These are phyloP conservation scores for Tolypocladium inflatum DNA, from an alignment of 2,329 filamentous ascomycete species.

Conservation along the genomic window DNA sequence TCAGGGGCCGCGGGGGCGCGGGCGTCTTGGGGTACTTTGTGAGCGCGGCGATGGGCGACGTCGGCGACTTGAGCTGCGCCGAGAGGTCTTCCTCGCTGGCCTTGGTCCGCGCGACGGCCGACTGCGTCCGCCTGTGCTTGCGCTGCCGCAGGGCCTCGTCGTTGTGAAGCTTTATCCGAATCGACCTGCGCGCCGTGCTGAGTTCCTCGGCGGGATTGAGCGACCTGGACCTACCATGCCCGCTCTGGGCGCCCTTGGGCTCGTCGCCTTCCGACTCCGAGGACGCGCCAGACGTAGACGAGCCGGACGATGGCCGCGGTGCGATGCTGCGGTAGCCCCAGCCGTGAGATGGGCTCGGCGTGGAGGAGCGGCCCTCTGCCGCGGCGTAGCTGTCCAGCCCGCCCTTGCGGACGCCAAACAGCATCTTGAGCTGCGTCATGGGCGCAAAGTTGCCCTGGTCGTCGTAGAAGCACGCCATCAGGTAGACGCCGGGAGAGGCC, in stretches of 20 bases:
- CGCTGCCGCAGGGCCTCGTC: slow-evolving; percentile 67
- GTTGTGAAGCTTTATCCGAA: slow-evolving; percentile 81
- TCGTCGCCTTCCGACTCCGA: slow-evolving; percentile 63
- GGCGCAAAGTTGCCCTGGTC: slow-evolving; percentile 70
- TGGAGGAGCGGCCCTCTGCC: neutral
- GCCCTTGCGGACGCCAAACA: slow-evolving; percentile 41
- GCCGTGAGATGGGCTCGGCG: slow-evolving; percentile 4
- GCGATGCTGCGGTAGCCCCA: slow-evolving; percentile 17
- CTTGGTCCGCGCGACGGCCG: slow-evolving; percentile 33
- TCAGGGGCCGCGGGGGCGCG: slow-evolving; percentile 78
- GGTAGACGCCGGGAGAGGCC: slow-evolving; percentile 69
- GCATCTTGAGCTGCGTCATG: slow-evolving; percentile 59
- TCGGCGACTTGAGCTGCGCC: slow-evolving; percentile 86
- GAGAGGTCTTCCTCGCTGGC: slow-evolving; percentile 46
- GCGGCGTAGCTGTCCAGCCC: slow-evolving; percentile 15
- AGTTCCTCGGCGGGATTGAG: slow-evolving; percentile 51
- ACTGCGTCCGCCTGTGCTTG: slow-evolving; percentile 56
- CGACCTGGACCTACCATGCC: slow-evolving; percentile 57
- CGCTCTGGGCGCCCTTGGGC: slow-evolving; percentile 19
- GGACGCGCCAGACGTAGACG: slow-evolving; percentile 54
- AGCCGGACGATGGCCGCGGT: slow-evolving; percentile 20
- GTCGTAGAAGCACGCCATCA: slow-evolving; percentile 77
- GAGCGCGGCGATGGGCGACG: slow-evolving; percentile 66
- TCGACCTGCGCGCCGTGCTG: slow-evolving; percentile 61
- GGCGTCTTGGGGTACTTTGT: slow-evolving; percentile 88